These are phyloP conservation scores for Podila verticillata DNA, from an alignment of 192 early-diverging fungal genomes.

Conservation along the genomic window DNA sequence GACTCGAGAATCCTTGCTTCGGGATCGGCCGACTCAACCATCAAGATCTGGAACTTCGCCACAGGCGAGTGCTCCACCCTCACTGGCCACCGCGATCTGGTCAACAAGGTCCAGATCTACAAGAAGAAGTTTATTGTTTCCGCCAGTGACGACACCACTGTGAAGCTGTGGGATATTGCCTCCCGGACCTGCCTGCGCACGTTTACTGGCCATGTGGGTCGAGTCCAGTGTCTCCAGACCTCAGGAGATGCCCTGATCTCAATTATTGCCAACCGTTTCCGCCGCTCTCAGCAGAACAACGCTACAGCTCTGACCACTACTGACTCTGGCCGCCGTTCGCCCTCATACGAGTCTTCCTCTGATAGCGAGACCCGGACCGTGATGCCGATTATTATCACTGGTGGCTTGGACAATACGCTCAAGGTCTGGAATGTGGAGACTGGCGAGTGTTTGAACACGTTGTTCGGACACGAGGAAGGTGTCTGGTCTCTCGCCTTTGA, in stretches of 20 bases:
- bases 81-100: slow-evolving; percentile 88
- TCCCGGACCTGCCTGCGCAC: slow-evolving; percentile 71
- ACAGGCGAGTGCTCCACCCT: slow-evolving; percentile 74
- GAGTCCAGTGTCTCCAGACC: slow-evolving; percentile 68
- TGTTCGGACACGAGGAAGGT: slow-evolving; percentile 85
- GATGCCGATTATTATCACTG: slow-evolving; percentile 75
- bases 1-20: slow-evolving; percentile 80
- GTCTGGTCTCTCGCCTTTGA: slow-evolving; percentile 84
- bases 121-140: slow-evolving; percentile 76
- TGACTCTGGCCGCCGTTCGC: slow-evolving; percentile 2
- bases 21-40: slow-evolving; percentile 84
- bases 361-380: slow-evolving; percentile 23
- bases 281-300: background rate
- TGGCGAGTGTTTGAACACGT: slow-evolving; percentile 77
- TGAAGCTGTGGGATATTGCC: slow-evolving; percentile 88
- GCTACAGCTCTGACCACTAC: background rate
- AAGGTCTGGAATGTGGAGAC: slow-evolving; percentile 90
- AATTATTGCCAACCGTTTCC: slow-evolving; percentile 18
- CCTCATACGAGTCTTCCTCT: slow-evolving; percentile 24
- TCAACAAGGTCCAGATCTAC: slow-evolving; percentile 88
- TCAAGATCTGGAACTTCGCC: slow-evolving; percentile 87
- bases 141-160: slow-evolving; percentile 88
- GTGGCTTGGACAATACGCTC: slow-evolving; percentile 85
- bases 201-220: slow-evolving; percentile 75
- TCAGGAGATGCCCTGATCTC: slow-evolving; percentile 39